Percentiles rank a stretch among this genome's conserved stretches.
These are phyloP conservation scores for Batkoa obscura DNA, from an alignment of 371 early-diverging fungal species.

Conservation along the genomic window DNA sequence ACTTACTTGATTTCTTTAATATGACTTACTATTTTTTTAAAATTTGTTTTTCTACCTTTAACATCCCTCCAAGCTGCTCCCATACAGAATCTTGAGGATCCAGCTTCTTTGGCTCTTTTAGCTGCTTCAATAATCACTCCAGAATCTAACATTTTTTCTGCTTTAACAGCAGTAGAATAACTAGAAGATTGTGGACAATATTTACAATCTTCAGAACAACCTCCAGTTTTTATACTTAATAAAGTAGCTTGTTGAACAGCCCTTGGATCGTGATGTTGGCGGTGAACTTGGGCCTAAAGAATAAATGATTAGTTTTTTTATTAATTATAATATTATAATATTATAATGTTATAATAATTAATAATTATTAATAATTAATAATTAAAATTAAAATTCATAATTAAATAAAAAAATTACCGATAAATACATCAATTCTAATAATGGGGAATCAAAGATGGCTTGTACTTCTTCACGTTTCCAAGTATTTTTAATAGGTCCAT, in stretches of 20 bases:
- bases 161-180: constrained; percentile 51
- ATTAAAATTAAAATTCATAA: not conserved
- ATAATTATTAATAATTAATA: no score
- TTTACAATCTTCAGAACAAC: constrained; percentile 71
- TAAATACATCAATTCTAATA: constrained; percentile 58
- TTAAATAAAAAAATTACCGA: constrained; percentile 28
- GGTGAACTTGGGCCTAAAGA: constrained; percentile 50
- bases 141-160: constrained; percentile 47
- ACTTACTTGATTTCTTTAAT: constrained; percentile 61
- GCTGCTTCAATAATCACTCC: constrained; percentile 59
- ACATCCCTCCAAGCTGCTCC: constrained; percentile 79
- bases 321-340: not conserved
- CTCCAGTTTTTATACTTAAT: constrained; percentile 73
- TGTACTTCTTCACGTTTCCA: constrained; percentile 62
- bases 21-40: constrained; percentile 53
- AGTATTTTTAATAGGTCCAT: constrained; percentile 37
- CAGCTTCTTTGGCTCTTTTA: constrained; percentile 59
- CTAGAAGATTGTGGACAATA: constrained; percentile 71
- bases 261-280: constrained; percentile 44
- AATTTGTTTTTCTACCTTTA: constrained; percentile 65
- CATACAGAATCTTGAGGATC: constrained; percentile 60
- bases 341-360: no score
- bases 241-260: constrained; percentile 71
- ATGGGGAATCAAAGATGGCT: constrained; percentile 56
- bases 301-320: not conserved